Evolutionary conservation across 495 filamentous ascomycete species (phyloP).

Genomic region (Physcia stellaris): DNA sequence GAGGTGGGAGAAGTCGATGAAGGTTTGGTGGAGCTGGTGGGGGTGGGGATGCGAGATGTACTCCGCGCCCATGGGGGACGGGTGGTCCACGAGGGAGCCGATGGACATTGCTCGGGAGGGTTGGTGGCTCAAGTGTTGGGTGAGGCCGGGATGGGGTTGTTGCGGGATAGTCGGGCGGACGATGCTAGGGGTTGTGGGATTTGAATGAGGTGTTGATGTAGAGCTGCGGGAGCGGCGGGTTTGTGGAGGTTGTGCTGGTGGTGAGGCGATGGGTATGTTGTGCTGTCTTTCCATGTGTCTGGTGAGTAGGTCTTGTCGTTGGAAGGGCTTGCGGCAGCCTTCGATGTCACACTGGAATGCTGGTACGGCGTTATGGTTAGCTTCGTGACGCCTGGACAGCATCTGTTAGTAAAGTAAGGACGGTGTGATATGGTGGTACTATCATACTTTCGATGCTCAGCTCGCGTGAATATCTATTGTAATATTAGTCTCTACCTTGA

Average conservation of each 20-base stretch:
- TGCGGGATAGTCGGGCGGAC: conserved; percentile 6
- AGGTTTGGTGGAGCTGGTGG: too few relatives aligned
- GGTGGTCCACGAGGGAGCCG: conserved; percentile 28
- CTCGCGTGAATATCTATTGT: conserved; percentile 61
- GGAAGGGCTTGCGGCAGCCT: conserved; percentile 67
- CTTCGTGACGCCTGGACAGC: conserved; percentile 60
- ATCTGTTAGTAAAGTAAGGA: background rate
- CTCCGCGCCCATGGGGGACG: conserved; percentile 29
- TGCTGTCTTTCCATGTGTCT: conserved; percentile 73
- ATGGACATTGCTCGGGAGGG: conserved; percentile 30
- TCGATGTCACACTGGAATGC: conserved; percentile 50
- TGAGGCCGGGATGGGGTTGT: conserved; percentile 9
- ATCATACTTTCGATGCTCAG: conserved; percentile 66
- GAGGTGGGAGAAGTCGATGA: conserved; percentile 7
- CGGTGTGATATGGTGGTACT: background rate
- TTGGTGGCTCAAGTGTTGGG: conserved; percentile 19
- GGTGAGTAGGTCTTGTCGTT: conserved; percentile 61
- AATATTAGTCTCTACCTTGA: conserved; percentile 10
- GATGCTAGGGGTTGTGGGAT: conserved; percentile 8
- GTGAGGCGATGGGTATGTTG: conserved; percentile 10
- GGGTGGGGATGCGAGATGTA: too few relatives aligned
- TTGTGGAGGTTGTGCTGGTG: conserved; percentile 8
- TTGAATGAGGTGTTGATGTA: conserved; percentile 4
- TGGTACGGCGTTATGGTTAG: conserved; percentile 65
- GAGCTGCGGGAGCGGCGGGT: conserved; percentile 13